Evolutionary conservation across 495 filamentous ascomycete genomes (phyloP).

Genomic region (Hyaloscypha bicolor): DNA sequence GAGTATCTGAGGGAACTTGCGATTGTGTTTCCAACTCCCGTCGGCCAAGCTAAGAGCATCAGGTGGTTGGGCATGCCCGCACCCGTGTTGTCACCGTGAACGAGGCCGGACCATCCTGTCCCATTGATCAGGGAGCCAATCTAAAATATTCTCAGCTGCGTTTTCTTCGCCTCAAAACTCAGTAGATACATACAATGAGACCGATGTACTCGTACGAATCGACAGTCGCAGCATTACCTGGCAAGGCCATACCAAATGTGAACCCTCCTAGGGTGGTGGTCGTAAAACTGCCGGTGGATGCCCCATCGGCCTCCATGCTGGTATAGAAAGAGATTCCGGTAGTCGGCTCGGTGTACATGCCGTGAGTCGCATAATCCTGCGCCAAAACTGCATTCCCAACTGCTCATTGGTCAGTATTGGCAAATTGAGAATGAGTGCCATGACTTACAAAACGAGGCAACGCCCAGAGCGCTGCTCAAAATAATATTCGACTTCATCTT

Average conservation of each 20-base stretch:
- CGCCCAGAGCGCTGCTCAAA: conserved; percentile 20
- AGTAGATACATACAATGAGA: conserved; percentile 44
- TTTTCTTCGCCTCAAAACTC: conserved; percentile 26
- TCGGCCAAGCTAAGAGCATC: conserved; percentile 59
- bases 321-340: conserved; percentile 32
- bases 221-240: conserved; percentile 48
- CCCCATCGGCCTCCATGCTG: conserved; percentile 23
- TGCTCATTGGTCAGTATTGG: conserved; percentile 3
- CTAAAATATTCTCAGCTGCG: conserved; percentile 28
- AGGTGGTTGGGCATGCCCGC: conserved; percentile 61
- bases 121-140: conserved; percentile 28
- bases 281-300: conserved; percentile 14
- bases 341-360: conserved; percentile 29
- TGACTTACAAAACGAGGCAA: conserved; percentile 24
- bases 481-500: conserved; percentile 30
- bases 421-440: neutral
- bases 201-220: conserved; percentile 63
- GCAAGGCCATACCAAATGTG: conserved; percentile 60
- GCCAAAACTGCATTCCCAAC: conserved; percentile 23
- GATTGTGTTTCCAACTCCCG: conserved; percentile 44
- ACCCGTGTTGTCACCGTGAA: conserved; percentile 43
- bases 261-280: conserved; percentile 36
- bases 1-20: conserved; percentile 60
- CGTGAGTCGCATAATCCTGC: conserved; percentile 29
- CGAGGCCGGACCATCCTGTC: conserved; percentile 58